A percentile compares a stretch with the other conserved stretches of the same genome.
These are phyloP conservation scores for Trichophyton benhamiae DNA, from an alignment of 2,329 filamentous ascomycete species.

Conservation along the genomic window DNA sequence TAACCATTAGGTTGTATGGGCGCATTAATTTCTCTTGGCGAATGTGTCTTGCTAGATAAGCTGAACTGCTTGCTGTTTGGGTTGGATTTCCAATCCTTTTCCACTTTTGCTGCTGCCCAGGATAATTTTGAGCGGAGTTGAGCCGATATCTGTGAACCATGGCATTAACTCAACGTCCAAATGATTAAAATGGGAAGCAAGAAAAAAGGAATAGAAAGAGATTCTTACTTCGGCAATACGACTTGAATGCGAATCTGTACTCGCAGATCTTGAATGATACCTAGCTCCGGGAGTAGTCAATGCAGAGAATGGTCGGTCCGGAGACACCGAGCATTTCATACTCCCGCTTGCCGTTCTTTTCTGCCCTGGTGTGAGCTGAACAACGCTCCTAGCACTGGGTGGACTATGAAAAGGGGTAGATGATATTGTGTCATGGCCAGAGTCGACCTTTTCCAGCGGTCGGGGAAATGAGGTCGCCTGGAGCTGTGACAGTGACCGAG, in stretches of 20 bases:
- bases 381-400: constrained; percentile 4
- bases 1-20: not conserved
- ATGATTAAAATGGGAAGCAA: constrained; percentile 9
- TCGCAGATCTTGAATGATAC: constrained; percentile 59
- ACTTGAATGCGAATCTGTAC: constrained; percentile 53
- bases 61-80: not conserved
- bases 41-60: not conserved
- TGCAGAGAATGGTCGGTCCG: constrained; percentile 16
- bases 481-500: not conserved
- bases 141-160: constrained; percentile 50
- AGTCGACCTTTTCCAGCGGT: not conserved
- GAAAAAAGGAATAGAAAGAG: constrained; percentile 12
- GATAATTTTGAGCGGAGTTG: constrained; percentile 74
- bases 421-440: constrained; percentile 9
- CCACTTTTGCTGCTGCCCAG: constrained; percentile 89
- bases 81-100: constrained; percentile 68
- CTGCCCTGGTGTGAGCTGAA: constrained; percentile 31
- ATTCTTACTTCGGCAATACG: constrained; percentile 63
- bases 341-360: constrained; percentile 69
- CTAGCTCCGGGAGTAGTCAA: constrained; percentile 22
- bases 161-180: not conserved
- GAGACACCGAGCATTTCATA: constrained; percentile 43
- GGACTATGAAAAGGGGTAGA: constrained; percentile 11
- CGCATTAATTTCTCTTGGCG: not conserved
- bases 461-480: not conserved